Evolutionary conservation across 495 filamentous ascomycete species (phyloP), one percentile per base, ranked within the genome.

Genomic region (Lentithecium fluviatile): DNA sequence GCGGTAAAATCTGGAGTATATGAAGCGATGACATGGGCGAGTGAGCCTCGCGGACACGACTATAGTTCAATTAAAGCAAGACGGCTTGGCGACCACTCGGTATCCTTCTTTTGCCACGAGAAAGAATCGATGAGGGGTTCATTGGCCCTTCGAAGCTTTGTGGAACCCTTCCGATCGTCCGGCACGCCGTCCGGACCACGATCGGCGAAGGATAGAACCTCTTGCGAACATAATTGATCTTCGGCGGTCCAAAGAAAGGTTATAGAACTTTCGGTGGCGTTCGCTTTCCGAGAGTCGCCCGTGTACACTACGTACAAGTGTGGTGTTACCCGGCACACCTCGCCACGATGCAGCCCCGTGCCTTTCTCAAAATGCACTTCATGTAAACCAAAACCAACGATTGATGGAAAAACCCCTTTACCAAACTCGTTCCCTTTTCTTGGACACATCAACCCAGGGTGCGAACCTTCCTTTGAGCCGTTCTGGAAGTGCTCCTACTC

Each of bases 51-150:
- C 38, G 55, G 54, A 6, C 42, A 47, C 58, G 61, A 64, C 54
- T 64, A 54, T 64, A 53, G 32, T 53, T 48, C 49, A 64, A 64
- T 64, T 54, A 64, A 59, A 29, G 24, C 42, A 64, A 55, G 26
- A 58, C 55, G 24, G 5, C 61, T 64, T 64, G 61, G 61, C 61
- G 55, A 42, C 2, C 25, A 26, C 20, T 52, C 42, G 42, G 36
- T 15, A n/a, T 38, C 45, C 25, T n/a, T 26, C 19, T 49, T 52
- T 57, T 24, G 45, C 53, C 60, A 57, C 53, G n/a, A 25, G 15
- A n/a, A 50, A 29, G 46, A 36, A 1, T 17, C 29, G 8, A 24
- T 43, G 23, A 19, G 51, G 21, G 10, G 19, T 15, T 43, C 36
- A 19, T 23, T 23, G 19, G 3, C 6, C 2, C 15, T 23, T 19